Percentiles rank a stretch among this genome's conserved stretches.
phyloP scores from a whole-genome alignment of 208 protist genomes.

The Acanthamoeba healyi region DNA sequence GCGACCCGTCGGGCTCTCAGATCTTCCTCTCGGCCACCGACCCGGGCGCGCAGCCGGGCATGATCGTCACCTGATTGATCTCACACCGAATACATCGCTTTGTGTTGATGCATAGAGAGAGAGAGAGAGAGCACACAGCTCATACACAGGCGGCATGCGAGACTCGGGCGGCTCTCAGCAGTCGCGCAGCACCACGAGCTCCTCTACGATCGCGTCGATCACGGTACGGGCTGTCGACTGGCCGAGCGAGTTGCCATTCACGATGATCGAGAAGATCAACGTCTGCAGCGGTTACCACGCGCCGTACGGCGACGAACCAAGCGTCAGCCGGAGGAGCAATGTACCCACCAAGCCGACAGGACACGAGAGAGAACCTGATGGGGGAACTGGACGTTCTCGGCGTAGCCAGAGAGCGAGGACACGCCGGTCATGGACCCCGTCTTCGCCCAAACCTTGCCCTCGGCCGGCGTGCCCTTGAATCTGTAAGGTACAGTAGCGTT shows the following conservation, averaged over 20 bases:
- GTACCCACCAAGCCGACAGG: background rate
- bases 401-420: constrained; percentile 10
- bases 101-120: too few species aligned
- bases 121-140: too few species aligned
- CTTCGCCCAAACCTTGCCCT: constrained; percentile 37
- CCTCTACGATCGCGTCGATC: background rate
- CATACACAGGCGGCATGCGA: too few species aligned
- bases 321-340: background rate
- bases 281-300: background rate
- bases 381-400: background rate
- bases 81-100: background rate
- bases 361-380: background rate
- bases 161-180: too few species aligned
- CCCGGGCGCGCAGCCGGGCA: constrained; percentile 9
- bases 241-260: constrained; percentile 19
- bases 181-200: background rate
- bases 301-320: too few species aligned
- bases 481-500: background rate
- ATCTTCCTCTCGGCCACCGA: constrained; percentile 20
- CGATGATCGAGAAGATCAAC: constrained; percentile 35
- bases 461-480: constrained; percentile 3
- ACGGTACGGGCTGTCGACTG: background rate
- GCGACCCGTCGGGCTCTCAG: constrained; percentile 19
- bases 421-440: constrained; percentile 27
- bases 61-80: constrained; percentile 18